A percentile compares a stretch with the other conserved stretches of the same genome.
phyloP scores from a whole-genome alignment of 345 rosid species.

The Cochlearia excelsa region DNA sequence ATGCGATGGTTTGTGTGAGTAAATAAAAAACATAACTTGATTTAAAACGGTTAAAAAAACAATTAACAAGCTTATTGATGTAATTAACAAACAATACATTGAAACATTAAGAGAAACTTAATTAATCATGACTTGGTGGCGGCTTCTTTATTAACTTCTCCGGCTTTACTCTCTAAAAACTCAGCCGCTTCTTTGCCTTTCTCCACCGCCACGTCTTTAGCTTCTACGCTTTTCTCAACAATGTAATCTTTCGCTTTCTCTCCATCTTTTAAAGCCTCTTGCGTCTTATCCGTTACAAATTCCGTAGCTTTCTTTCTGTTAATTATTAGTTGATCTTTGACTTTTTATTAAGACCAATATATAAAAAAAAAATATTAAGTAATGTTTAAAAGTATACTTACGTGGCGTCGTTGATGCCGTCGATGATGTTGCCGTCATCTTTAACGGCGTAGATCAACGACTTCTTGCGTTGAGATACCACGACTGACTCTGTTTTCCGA shows the following conservation, averaged over 20 bases:
- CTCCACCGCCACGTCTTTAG: neutral
- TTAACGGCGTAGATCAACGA: slow-evolving; percentile 24
- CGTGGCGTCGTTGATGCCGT: slow-evolving; percentile 26
- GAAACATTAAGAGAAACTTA: too few relatives aligned
- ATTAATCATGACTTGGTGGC: slow-evolving; percentile 9
- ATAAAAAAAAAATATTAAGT: too few relatives aligned
- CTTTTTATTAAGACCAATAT: too few relatives aligned
- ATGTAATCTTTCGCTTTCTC: slow-evolving; percentile 33
- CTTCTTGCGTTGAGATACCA: slow-evolving; percentile 29
- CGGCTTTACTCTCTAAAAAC: slow-evolving; percentile 25
- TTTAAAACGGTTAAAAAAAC: too few relatives aligned
- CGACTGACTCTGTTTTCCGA: slow-evolving; percentile 7
- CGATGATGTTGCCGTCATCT: slow-evolving; percentile 29
- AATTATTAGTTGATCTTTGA: too few relatives aligned
- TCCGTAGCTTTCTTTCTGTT: slow-evolving; percentile 32
- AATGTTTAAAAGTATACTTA: neutral
- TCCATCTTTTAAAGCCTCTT: slow-evolving; percentile 23
- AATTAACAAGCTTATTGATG: too few relatives aligned
- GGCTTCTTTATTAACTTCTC: slow-evolving; percentile 25
- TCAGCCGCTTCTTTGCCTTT: slow-evolving; percentile 28
- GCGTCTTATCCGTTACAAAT: slow-evolving; percentile 26
- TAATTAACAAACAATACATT: too few relatives aligned
- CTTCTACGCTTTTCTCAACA: slow-evolving; percentile 24
- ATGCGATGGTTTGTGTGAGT: too few relatives aligned
- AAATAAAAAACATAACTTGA: too few relatives aligned